phyloP scores from a whole-genome alignment of 345 rosid genomes.

The Aquilaria malaccensis region DNA sequence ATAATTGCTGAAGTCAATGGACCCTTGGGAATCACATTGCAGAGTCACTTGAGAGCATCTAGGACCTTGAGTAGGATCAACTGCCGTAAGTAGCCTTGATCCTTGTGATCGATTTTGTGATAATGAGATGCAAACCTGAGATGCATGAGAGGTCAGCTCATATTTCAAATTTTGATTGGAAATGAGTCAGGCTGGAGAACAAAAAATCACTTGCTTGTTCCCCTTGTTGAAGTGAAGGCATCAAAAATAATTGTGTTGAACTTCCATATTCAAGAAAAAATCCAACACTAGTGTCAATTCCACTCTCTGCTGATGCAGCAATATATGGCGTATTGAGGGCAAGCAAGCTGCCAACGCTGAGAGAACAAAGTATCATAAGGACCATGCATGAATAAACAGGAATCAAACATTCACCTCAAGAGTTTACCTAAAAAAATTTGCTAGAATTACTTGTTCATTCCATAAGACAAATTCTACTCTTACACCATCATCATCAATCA shows the following conservation, averaged over 20 bases:
- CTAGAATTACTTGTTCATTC: constrained; percentile 81
- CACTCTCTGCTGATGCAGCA: constrained; percentile 48
- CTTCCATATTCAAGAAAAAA: constrained; percentile 93
- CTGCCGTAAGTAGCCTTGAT: constrained; percentile 48
- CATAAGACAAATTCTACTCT: constrained; percentile 67
- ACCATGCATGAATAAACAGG: constrained; percentile 4
- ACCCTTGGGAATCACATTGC: constrained; percentile 84
- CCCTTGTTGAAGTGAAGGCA: constrained; percentile 70
- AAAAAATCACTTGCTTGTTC: constrained; percentile 48
- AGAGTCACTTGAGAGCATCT: constrained; percentile 76
- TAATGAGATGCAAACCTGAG: constrained; percentile 60
- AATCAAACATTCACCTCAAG: constrained; percentile 14
- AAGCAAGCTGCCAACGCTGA: constrained; percentile 81
- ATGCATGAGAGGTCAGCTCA: constrained; percentile 14
- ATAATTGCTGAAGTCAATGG: constrained; percentile 71
- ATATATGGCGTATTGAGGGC: constrained; percentile 87
- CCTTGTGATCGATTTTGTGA: constrained; percentile 65
- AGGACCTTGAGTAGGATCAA: constrained; percentile 44
- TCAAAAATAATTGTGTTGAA: constrained; percentile 80
- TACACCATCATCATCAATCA: constrained; percentile 64
- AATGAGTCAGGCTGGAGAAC: not conserved
- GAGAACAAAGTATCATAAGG: constrained; percentile 10
- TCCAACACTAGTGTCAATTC: constrained; percentile 42
- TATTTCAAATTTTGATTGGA: constrained; percentile 17
- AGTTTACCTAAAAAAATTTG: constrained; percentile 81